Base-by-base conservation (phyloP, 176 grass and related monocot species). In the Carex littledalei region DNA sequence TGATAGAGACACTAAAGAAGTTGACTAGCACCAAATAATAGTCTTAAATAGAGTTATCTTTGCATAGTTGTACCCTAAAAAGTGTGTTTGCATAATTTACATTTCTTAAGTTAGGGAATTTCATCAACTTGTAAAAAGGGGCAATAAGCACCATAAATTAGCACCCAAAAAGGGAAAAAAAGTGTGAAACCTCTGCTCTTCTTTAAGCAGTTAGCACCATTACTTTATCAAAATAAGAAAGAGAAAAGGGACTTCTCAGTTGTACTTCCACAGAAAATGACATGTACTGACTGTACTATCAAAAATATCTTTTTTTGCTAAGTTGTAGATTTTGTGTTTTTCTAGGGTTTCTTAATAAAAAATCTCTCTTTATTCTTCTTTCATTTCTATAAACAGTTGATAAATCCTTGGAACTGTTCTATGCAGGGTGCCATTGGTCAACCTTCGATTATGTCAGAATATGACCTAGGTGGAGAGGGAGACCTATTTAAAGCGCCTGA, bases 401-500 rank as follows among this genome's bases (percentile, higher is more conserved):
- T 41, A 21, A 81, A 81, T 35, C 21, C 5, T 26, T 17, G 58
- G 5, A 22, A 65, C 13, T 49, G 9, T 64, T 43, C 11, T 39
- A 41, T 58, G 84, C 84, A 99, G 97, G 91, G 84, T 17, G 78
- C 74, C 54, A 88, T 94, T 86, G 78, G 74, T 24, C 90, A 95
- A 41, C 35, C 85, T 55, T 90, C 90, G 15, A 69, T 91, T 63
- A 50, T 99, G 41, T 92, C 91, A 47, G 93, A 91, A 59, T 99
- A 99, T 79, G 88, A 96, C 67, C 86, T 99, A 52, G 97, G 97
- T 68, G 93, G 80, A 76, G 97, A 96, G 81, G 88, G 97, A 11
- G 97, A 99, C 86, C 87, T 99, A 53, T 99, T 99, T 86, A 94
- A 91, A 86, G 97, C 93, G 26, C 97, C 93, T 35, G 93, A 96